Percentiles rank a stretch among this genome's conserved stretches.
Evolutionary conservation across 1,139 yeast species (phyloP).

Genomic region (Saccharomyces hybrid): DNA sequence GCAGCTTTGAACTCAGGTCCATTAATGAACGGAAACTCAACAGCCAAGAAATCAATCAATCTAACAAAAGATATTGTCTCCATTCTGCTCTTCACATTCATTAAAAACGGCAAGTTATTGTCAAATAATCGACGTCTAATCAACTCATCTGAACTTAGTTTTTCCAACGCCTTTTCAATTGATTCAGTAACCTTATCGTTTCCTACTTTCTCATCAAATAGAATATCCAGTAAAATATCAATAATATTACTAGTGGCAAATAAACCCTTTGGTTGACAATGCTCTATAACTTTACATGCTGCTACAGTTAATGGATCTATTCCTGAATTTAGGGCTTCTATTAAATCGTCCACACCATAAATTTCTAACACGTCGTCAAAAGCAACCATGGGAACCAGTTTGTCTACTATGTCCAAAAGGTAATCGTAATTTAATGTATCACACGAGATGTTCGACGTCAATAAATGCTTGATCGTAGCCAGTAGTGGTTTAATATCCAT

Average conservation of each 20-base stretch:
- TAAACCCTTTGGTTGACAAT: slow-evolving; percentile 32
- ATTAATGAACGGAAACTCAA: slow-evolving; percentile 18
- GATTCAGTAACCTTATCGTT: slow-evolving; percentile 24
- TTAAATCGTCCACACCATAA: slow-evolving; percentile 27
- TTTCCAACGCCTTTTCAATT: slow-evolving; percentile 26
- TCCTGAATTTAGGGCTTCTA: slow-evolving; percentile 28
- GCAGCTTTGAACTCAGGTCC: slow-evolving; percentile 23
- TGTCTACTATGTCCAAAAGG: slow-evolving; percentile 27
- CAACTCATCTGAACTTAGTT: slow-evolving; percentile 23
- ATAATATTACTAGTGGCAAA: slow-evolving; percentile 28
- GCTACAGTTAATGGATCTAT: slow-evolving; percentile 23
- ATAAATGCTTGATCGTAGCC: slow-evolving; percentile 13
- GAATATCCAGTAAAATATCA: slow-evolving; percentile 21
- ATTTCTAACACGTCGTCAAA: slow-evolving; percentile 29
- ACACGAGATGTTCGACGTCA: slow-evolving; percentile 8
- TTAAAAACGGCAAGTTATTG: slow-evolving; percentile 19
- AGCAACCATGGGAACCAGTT: slow-evolving; percentile 19
- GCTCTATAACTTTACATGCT: slow-evolving; percentile 29
- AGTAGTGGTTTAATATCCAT: slow-evolving; percentile 14
- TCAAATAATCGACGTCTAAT: slow-evolving; percentile 28
- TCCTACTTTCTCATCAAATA: slow-evolving; percentile 19
- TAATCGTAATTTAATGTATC: slow-evolving; percentile 12
- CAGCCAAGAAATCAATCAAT: slow-evolving; percentile 24
- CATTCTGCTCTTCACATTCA: slow-evolving; percentile 12
- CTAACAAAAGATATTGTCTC: slow-evolving; percentile 24